Evolutionary conservation across 2,329 filamentous ascomycete species (phyloP), one percentile per base, ranked within the genome.

Genomic region (Calonectria pseudoreteaudii): DNA sequence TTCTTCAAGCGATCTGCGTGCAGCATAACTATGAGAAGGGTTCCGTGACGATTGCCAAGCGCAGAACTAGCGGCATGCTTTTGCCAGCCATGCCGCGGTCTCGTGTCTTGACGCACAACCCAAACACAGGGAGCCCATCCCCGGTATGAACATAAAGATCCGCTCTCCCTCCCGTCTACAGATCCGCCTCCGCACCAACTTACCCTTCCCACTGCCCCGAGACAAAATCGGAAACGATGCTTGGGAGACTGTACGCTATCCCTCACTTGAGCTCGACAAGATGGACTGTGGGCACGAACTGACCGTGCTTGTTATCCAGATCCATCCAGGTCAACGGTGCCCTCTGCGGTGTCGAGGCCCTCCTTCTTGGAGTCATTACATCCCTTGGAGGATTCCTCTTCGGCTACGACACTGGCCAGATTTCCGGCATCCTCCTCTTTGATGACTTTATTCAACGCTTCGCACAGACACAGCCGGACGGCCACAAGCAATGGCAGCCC

Each of bases 361-460:
- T 87, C 72, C 66, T 87, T 34, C 77, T 91, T 34, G 89, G 89
- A 56, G 82, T 87, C 41, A 85, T 88, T 52, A 90, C 90, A 53
- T 90, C 88, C 56, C 87, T 92, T 50, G 91, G 91, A 74, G 91
- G 90, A 62, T 91, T 91, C 81, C 87, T 93, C 74, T 92, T 92
- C 81, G 91, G 91, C 62, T 92, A 92, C 77, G 91, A 92, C 76
- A 92, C 90, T 13, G 91, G 90, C 76, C 89, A 91, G 78, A 91
- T 91, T 67, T 90, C 89, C 9, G 85, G 84, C 50, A 86, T 89
- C 79, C 82, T 89, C 13, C 81, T 88, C 23, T 89, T 89, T 79
- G 71, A 81, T 13, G 89, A 92, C 81, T 92, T 91, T 80, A 85
- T 86, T 34, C 67, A 86, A n/a, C 88, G 90, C 13, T 93, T 93